A percentile compares a stretch with the other conserved stretches of the same genome.
Evolutionary conservation across 176 grass and related monocot genomes (phyloP).

Genomic region (Oryza officinalis): DNA sequence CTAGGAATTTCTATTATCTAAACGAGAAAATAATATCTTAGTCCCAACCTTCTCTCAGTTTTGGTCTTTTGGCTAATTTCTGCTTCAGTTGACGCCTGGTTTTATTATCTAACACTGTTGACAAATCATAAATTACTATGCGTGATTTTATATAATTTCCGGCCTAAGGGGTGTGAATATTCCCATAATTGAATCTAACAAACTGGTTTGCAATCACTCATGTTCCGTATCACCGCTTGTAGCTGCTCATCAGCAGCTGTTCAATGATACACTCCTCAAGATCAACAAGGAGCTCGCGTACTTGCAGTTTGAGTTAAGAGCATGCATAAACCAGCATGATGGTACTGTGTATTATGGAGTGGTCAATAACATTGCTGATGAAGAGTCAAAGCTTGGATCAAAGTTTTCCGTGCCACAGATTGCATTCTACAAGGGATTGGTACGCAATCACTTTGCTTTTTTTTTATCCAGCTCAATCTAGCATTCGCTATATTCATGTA

Average conservation of each 20-base stretch:
- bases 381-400: constrained; percentile 84
- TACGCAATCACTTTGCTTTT: constrained; percentile 36
- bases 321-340: constrained; percentile 83
- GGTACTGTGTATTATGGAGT: constrained; percentile 74
- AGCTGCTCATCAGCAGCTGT: constrained; percentile 53
- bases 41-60: neutral
- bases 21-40: neutral
- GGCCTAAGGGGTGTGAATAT: neutral
- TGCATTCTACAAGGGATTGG: constrained; percentile 92
- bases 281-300: constrained; percentile 78
- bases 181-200: neutral
- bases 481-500: constrained; percentile 5
- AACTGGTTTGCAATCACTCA: neutral
- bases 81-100: neutral
- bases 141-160: neutral
- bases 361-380: constrained; percentile 77
- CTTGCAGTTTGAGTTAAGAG: constrained; percentile 81
- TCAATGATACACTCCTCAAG: constrained; percentile 71
- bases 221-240: constrained; percentile 25
- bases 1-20: neutral
- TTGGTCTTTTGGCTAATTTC: too few species aligned
- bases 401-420: constrained; percentile 89
- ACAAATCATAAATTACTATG: neutral
- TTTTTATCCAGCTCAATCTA: neutral
- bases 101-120: neutral